Evolutionary conservation across 208 protist genomes (phyloP), one percentile per base, ranked within the genome.

Genomic region (Crithidia sp.): DNA sequence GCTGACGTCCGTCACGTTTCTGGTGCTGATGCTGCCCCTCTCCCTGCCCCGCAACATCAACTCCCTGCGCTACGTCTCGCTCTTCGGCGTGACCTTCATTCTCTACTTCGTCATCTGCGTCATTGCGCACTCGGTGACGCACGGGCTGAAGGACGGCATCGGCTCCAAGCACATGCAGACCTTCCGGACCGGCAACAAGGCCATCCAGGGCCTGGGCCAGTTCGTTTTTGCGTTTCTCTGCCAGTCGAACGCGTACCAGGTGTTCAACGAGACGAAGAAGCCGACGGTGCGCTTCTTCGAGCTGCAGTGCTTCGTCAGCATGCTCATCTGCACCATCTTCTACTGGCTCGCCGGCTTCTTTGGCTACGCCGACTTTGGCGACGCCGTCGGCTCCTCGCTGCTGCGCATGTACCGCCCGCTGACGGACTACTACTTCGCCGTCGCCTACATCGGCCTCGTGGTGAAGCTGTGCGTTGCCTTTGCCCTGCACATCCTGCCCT

Each of bases 321-420:
- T 95, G 85, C 41, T 79, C 10, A 76, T 91, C 36, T 95, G 88
- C 71, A 86, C 84, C 44, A 17, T 88, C 19, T 63, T 95, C 16
- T 95, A 95, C 79, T 90, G 77, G 76, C 28, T 94, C 17, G 73
- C 78, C 17, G 91, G 91, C 52, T 84, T 94, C 72, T 92, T 90
- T 63, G 88, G 85, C 54, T 94, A 93, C 82, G 56, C 66, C 17
- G 88, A 94, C 59, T 94, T 94, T 67, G 83, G 82, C 50, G 37
- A 67, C 47, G 53, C 63, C 10, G 75, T 89, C 52, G 45, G 57
- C 7, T 74, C 77, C 7, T 91, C 88, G 54, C 53, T 94, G 47
- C 83, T 95, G 49, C 79, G 58, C 36, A 82, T 91, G 77, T 93
- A 93, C 71, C 28, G 61, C 17, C 88, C 91, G 16, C 28, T 82